Base-by-base conservation (phyloP, 768 basidiomycete genomes). In the Kwoniella bestiolae region DNA sequence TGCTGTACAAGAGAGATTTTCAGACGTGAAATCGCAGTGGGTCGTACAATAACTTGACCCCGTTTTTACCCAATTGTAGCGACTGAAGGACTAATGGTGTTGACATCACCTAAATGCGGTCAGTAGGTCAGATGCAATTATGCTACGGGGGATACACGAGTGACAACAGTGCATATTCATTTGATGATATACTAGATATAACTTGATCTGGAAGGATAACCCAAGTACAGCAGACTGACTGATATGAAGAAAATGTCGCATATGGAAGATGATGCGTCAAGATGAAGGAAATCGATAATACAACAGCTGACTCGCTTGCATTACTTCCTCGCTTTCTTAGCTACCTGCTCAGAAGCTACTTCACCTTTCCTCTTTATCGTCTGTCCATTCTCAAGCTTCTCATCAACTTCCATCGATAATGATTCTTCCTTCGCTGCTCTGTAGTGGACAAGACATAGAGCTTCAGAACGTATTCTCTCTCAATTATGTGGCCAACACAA, bases 401-500 rank as follows among this genome's bases (percentile, higher is more conserved):
- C 62, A 46, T 63, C 62, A 31, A 63, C 41, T 63, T 57, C 11
- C 62, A 63, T 63, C 28, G 47, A 41, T 45, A 16, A 29, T 52
- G 11, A 26, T 44, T 63, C 35, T 63, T 60, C 59, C 23, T 38
- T 25, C 8, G 45, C 55, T 29, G 60, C 62, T 51, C 62, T 63
- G 34, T 35, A 23, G 26, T 4, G 23, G 56, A 23, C 38, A 32
- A 63, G 18, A 56, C 34, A 63, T 46, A 16, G 46, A n/a, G 62
- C 46, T 63, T 63, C 62, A 63, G 41, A 41, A 34, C 23, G 29
- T 46, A 32, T 38, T 63, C 50, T 41, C 26, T 23, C 47, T 45
- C 34, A 35, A 4, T n/a, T 28, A 18, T 26, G 25, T 7, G 7
- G 28, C 8, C 6, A 16, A 55, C 18, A 56, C 23, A 34, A 11